These are phyloP conservation scores for Angomonas deanei DNA, from an alignment of 208 protist species.

Conservation along the genomic window DNA sequence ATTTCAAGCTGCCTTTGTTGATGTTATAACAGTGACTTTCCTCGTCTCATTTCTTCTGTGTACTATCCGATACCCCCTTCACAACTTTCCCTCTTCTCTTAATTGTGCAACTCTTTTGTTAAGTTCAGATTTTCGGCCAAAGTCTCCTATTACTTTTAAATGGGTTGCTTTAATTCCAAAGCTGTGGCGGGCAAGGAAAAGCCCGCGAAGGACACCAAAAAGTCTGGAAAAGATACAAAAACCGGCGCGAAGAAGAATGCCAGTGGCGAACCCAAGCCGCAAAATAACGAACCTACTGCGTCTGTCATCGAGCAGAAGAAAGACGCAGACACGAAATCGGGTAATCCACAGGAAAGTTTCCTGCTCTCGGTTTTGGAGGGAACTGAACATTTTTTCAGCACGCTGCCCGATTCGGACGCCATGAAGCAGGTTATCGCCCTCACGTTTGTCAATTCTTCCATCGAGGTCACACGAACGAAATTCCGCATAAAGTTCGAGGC, in stretches of 20 bases:
- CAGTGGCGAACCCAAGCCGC: neutral
- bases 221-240: neutral
- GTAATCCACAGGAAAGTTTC: constrained; percentile 35
- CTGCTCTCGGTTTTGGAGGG: constrained; percentile 51
- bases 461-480: constrained; percentile 73
- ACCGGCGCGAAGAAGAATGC: neutral
- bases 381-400: constrained; percentile 50
- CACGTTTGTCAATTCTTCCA: constrained; percentile 79
- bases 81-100: too few species aligned
- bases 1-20: neutral
- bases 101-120: too few species aligned
- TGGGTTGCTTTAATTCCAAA: constrained; percentile 60
- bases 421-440: constrained; percentile 56
- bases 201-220: neutral
- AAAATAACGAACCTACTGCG: constrained; percentile 5
- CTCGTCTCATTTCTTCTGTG: too few species aligned
- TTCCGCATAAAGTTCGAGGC: constrained; percentile 70
- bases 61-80: too few species aligned
- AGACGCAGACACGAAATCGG: neutral
- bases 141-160: constrained; percentile 13
- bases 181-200: constrained; percentile 22
- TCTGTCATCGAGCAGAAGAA: neutral
- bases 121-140: neutral
- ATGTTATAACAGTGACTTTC: too few species aligned
- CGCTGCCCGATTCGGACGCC: constrained; percentile 39